Evolutionary conservation across 345 rosid species (phyloP).

Genomic region (Pistacia integerrima): DNA sequence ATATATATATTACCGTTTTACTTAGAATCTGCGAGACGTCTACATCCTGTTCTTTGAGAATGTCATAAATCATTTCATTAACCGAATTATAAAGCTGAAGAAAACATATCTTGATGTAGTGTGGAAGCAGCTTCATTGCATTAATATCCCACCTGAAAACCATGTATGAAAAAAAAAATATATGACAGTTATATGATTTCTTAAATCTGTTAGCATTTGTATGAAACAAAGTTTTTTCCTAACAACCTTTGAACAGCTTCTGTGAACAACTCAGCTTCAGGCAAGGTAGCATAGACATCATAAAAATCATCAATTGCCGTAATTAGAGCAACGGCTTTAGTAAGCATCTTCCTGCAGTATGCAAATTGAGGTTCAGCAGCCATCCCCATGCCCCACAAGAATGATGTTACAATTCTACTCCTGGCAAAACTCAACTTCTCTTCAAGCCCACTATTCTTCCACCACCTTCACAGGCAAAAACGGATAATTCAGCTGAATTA

Average conservation of each 20-base stretch:
- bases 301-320: constrained; percentile 2
- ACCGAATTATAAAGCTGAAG: constrained; percentile 26
- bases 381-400: neutral
- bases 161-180: neutral
- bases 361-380: neutral
- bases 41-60: constrained; percentile 18
- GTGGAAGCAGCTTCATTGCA: constrained; percentile 24
- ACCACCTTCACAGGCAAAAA: neutral
- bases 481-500: neutral
- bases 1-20: constrained; percentile 15
- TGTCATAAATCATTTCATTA: constrained; percentile 24
- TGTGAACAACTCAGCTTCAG: constrained; percentile 12
- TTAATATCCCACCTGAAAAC: constrained; percentile 34
- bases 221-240: neutral
- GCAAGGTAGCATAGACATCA: constrained; percentile 8
- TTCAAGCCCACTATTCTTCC: constrained; percentile 1
- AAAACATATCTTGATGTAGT: constrained; percentile 34
- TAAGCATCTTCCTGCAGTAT: neutral
- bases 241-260: constrained; percentile 3
- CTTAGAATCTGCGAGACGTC: constrained; percentile 9
- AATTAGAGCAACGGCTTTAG: neutral
- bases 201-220: neutral
- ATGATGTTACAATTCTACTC: neutral
- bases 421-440: neutral
- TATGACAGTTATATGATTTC: neutral